A percentile compares a stretch with the other conserved stretches of the same genome.
These are phyloP conservation scores for Prunella vulgaris DNA, from an alignment of 257 asterid species.

Conservation along the genomic window DNA sequence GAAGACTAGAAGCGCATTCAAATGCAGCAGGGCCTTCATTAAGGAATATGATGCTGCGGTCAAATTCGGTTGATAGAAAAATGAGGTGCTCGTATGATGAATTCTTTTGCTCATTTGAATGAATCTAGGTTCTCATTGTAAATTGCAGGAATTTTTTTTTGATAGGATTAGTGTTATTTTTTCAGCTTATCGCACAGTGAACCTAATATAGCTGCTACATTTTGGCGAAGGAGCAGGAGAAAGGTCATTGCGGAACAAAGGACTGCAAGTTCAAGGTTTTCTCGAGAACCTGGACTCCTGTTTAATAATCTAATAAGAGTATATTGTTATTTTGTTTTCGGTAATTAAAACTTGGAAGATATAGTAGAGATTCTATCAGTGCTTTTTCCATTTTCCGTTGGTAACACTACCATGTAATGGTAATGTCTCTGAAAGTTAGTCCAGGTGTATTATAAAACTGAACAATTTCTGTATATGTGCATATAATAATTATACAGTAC, in stretches of 20 bases:
- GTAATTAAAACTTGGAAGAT: background rate
- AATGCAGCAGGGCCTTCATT: conserved; percentile 80
- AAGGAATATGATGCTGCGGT: conserved; percentile 76
- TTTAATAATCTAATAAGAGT: conserved; percentile 16
- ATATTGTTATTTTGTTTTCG: background rate
- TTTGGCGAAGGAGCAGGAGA: conserved; percentile 97
- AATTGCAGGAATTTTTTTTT: conserved; percentile 8
- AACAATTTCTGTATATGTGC: background rate
- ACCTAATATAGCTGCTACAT: conserved; percentile 81
- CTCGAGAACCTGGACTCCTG: conserved; percentile 21
- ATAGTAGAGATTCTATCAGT: background rate
- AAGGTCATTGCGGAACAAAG: conserved; percentile 80
- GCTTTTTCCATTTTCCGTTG: conserved; percentile 11
- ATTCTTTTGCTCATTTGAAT: conserved; percentile 9
- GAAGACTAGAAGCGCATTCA: conserved; percentile 67
- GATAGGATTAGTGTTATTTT: conserved; percentile 28
- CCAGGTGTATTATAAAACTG: background rate
- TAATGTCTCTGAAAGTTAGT: background rate
- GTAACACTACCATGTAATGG: background rate
- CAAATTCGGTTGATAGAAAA: conserved; percentile 76
- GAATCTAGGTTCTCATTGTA: background rate
- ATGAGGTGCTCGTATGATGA: conserved; percentile 50
- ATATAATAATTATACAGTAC: background rate
- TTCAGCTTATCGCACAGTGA: conserved; percentile 87
- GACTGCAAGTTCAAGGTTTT: conserved; percentile 96